Conservation (phyloP, 2,329 filamentous ascomycete species). For the Phialocephala sp. region DNA sequence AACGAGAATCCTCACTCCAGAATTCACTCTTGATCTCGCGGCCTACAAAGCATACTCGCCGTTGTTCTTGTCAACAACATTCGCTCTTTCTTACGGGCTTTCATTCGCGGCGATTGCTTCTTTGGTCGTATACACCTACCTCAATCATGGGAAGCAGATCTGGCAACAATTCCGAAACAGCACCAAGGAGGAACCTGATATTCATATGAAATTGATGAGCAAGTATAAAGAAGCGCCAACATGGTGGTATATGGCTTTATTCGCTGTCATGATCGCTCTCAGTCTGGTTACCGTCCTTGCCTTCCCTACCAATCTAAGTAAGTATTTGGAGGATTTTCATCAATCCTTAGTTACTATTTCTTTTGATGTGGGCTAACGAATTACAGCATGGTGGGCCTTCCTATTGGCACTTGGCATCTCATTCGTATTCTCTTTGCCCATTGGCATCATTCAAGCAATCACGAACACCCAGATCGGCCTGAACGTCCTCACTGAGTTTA, state of each 20-base stretch:
- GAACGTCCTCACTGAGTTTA: slow-evolving; percentile 76
- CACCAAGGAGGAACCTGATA: slow-evolving; percentile 49
- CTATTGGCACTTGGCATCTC: slow-evolving; percentile 69
- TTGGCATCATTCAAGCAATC: slow-evolving; percentile 72
- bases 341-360: not conserved
- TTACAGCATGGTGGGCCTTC: slow-evolving; percentile 63
- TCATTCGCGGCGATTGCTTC: slow-evolving; percentile 75
- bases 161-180: slow-evolving; percentile 48
- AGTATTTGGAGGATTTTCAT: not conserved
- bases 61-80: slow-evolving; percentile 74
- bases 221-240: slow-evolving; percentile 60
- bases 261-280: slow-evolving; percentile 52
- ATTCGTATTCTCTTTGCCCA: slow-evolving; percentile 67
- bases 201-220: slow-evolving; percentile 60
- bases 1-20: slow-evolving; percentile 58
- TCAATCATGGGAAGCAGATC: slow-evolving; percentile 72
- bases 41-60: slow-evolving; percentile 72
- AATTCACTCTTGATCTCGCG: slow-evolving; percentile 69
- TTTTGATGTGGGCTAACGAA: not conserved
- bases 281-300: slow-evolving; percentile 51
- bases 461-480: slow-evolving; percentile 71
- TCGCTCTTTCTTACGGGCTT: slow-evolving; percentile 71
- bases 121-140: slow-evolving; percentile 68
- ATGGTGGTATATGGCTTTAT: slow-evolving; percentile 58
- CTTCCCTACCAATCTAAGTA: slow-evolving; percentile 20